These are phyloP conservation scores for Avena atlantica DNA, from an alignment of 176 grass and related monocot genomes.

Conservation along the genomic window DNA sequence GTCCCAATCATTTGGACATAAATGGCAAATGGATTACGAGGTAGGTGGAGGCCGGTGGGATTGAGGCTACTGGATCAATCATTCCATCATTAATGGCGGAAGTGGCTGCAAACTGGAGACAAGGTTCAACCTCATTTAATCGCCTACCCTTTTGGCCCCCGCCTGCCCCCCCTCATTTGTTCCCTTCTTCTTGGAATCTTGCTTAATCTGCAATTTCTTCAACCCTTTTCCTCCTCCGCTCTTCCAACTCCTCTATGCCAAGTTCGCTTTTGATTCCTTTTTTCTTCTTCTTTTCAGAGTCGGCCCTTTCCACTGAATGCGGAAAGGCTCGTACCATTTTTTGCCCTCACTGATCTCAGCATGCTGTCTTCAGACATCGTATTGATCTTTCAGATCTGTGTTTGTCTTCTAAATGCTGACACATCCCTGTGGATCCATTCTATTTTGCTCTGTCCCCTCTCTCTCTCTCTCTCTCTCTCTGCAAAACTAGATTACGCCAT, in stretches of 20 bases:
- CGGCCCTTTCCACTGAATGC: not conserved
- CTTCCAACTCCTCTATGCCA: not conserved
- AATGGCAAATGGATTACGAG: conserved; percentile 51
- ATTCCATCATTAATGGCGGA: conserved; percentile 78
- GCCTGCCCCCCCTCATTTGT: conserved; percentile 45
- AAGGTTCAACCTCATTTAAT: conserved; percentile 46
- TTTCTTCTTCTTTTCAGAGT: not conserved
- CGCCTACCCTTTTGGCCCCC: conserved; percentile 23
- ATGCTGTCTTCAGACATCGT: not conserved
- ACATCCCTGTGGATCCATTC: conserved; percentile 36
- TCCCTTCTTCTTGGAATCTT: conserved; percentile 53
- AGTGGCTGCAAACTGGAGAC: conserved; percentile 40
- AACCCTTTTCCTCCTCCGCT: not conserved
- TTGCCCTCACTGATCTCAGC: not conserved
- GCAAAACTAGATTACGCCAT: conserved; percentile 33
- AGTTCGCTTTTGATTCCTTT: not conserved
- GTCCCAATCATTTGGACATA: conserved; percentile 57
- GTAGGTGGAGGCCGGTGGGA: conserved; percentile 26
- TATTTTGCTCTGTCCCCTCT: conserved; percentile 24
- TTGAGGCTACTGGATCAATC: conserved; percentile 56
- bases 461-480: not conserved
- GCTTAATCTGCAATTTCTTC: not conserved
- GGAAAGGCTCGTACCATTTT: not conserved
- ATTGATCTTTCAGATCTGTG: conserved; percentile 48
- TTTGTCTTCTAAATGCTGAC: conserved; percentile 51